Evolutionary conservation across 805 yeast genomes (phyloP).

Genomic region (Cyberlindnera mrakii): DNA sequence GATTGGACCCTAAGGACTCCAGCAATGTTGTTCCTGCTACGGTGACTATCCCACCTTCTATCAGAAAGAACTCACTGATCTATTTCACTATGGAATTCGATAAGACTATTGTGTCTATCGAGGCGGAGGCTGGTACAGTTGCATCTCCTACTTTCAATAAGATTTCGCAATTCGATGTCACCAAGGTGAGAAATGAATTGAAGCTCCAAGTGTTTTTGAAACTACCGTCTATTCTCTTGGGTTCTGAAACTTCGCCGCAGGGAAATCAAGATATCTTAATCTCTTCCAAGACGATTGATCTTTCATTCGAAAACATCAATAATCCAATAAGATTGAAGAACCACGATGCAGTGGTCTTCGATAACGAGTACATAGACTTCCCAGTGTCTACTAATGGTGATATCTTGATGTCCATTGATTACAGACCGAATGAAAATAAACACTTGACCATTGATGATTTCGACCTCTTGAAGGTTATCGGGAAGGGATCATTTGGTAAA

Average conservation of each 20-base stretch:
- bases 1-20: constrained; percentile 6
- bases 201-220: constrained; percentile 75
- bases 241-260: constrained; percentile 17
- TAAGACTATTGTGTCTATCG: constrained; percentile 84
- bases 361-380: constrained; percentile 24
- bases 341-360: constrained; percentile 49
- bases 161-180: constrained; percentile 86
- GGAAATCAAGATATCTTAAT: constrained; percentile 59
- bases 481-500: constrained; percentile 97
- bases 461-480: constrained; percentile 89
- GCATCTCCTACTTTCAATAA: constrained; percentile 79
- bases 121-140: constrained; percentile 80
- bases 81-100: constrained; percentile 91
- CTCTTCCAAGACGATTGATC: constrained; percentile 62
- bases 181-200: constrained; percentile 52
- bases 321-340: constrained; percentile 55
- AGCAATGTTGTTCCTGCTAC: constrained; percentile 41
- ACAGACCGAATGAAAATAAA: constrained; percentile 58
- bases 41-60: constrained; percentile 48
- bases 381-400: constrained; percentile 33
- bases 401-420: constrained; percentile 60
- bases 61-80: constrained; percentile 59
- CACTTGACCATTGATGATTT: constrained; percentile 85
- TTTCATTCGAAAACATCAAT: constrained; percentile 44
- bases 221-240: constrained; percentile 57